Evolutionary conservation across 2,329 filamentous ascomycete genomes (phyloP).

Genomic region (Leptographium radiaticola): DNA sequence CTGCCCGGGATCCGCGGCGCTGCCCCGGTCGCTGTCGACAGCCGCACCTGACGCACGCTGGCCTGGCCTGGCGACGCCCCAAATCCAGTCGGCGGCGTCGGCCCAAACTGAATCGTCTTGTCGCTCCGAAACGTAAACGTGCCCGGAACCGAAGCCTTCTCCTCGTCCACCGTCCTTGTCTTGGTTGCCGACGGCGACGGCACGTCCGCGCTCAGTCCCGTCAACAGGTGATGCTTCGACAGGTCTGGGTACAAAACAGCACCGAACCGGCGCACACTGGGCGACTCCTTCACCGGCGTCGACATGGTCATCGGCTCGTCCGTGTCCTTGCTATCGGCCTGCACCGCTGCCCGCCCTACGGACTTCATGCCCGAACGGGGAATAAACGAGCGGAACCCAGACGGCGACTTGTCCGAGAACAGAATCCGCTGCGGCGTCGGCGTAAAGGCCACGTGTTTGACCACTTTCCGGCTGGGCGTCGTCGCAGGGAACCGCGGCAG

Average conservation of each 20-base stretch:
- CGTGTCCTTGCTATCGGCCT: background rate
- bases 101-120: conserved; percentile 47
- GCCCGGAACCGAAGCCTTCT: conserved; percentile 31
- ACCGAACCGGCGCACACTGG: conserved; percentile 9
- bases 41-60: conserved; percentile 46
- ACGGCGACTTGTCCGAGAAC: conserved; percentile 37
- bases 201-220: background rate
- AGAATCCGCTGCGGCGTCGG: conserved; percentile 47
- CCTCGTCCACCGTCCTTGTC: conserved; percentile 12
- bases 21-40: conserved; percentile 26
- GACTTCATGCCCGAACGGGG: conserved; percentile 22
- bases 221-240: conserved; percentile 17
- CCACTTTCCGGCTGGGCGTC: conserved; percentile 52
- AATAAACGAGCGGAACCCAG: conserved; percentile 37
- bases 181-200: background rate
- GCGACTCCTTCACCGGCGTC: conserved; percentile 1
- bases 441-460: conserved; percentile 71
- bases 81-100: conserved; percentile 35
- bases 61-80: conserved; percentile 45
- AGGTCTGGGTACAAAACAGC: conserved; percentile 40
- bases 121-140: conserved; percentile 55
- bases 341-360: background rate
- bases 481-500: conserved; percentile 40
- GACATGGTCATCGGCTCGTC: background rate
- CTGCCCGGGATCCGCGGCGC: conserved; percentile 14